Evolutionary conservation across 2,329 filamentous ascomycete genomes (phyloP).

Genomic region (Alternaria arbusti): DNA sequence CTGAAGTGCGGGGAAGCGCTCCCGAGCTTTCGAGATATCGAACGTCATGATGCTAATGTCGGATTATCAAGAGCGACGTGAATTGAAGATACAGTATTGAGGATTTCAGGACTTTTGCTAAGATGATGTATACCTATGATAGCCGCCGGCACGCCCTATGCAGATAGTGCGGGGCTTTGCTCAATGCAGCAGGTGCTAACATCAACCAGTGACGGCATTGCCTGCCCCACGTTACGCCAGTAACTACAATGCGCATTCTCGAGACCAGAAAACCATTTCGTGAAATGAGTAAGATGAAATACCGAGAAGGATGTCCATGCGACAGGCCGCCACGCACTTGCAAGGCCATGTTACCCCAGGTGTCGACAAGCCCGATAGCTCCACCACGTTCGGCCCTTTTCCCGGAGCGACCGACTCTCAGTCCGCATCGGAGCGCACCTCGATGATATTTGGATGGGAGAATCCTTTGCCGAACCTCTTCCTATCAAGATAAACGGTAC

Average conservation of each 20-base stretch:
- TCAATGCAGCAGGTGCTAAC: constrained; percentile 15
- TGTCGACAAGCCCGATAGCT: background rate
- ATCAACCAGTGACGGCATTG: constrained; percentile 2
- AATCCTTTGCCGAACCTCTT: no score
- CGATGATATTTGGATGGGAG: background rate
- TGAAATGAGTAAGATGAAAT: background rate
- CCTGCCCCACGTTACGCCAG: constrained; percentile 6
- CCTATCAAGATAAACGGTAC: no score
- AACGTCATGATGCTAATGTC: constrained; percentile 45
- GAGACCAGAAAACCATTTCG: background rate
- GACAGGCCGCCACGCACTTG: background rate
- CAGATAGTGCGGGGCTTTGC: constrained; percentile 12
- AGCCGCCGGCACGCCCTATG: constrained; percentile 8
- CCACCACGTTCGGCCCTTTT: background rate
- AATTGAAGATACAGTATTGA: background rate
- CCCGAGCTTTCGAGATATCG: constrained; percentile 62
- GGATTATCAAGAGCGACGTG: no score
- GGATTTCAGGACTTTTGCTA: background rate
- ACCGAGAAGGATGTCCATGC: background rate
- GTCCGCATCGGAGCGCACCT: no score
- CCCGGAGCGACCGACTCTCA: no score
- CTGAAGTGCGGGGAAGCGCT: constrained; percentile 71
- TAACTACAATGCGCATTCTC: background rate
- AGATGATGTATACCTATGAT: constrained; percentile 1
- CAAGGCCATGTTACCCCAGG: background rate